A percentile compares a stretch with the other conserved stretches of the same genome.
These are phyloP conservation scores for Septoria linicola DNA, from an alignment of 2,329 filamentous ascomycete genomes.

Conservation along the genomic window DNA sequence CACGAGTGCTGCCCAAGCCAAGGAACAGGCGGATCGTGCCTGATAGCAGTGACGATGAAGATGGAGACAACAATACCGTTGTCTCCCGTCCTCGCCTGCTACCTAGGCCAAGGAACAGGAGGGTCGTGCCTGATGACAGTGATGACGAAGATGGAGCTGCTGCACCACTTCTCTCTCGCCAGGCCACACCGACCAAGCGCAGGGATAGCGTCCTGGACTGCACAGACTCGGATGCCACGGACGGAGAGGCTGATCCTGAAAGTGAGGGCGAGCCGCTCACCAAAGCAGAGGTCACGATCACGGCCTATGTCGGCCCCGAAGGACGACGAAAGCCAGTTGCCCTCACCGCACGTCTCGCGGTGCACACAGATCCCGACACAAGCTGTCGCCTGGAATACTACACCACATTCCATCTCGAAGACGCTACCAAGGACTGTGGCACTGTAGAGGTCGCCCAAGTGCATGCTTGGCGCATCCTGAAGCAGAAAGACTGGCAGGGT, in stretches of 20 bases:
- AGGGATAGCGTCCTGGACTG: no score
- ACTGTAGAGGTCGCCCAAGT: neutral
- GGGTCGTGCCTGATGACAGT: no score
- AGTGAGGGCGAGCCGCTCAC: neutral
- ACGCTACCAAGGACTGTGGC: neutral
- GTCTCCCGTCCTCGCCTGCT: no score
- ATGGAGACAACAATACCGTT: no score
- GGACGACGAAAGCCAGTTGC: neutral
- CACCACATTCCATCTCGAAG: neutral
- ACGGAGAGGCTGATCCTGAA: neutral
- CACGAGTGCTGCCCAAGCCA: no score
- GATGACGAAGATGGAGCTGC: no score
- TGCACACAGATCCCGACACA: neutral
- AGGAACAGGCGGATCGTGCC: no score
- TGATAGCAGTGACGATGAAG: no score
- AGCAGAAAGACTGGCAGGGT: neutral
- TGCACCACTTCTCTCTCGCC: no score
- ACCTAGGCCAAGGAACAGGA: no score
- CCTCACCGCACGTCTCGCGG: neutral
- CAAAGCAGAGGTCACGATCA: neutral
- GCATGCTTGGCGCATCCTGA: neutral
- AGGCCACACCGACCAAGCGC: no score
- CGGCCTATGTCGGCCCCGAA: neutral
- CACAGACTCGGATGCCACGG: no score
- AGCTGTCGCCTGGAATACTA: neutral